phyloP scores from a whole-genome alignment of 139 green algal genomes.

The Nannochloris sp. region DNA sequence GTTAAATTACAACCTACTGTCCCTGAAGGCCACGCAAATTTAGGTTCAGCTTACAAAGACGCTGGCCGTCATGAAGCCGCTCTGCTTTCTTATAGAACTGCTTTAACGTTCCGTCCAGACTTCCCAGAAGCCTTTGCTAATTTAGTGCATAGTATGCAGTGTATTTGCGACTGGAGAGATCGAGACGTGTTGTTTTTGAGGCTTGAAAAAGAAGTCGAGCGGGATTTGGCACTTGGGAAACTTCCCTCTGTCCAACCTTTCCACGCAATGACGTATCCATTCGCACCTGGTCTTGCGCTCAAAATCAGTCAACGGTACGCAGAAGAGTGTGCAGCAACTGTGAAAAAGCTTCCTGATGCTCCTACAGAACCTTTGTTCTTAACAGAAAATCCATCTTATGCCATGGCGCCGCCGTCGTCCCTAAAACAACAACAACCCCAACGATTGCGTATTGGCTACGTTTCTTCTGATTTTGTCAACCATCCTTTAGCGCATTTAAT shows the following conservation, averaged over 20 bases:
- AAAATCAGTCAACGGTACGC: constrained; percentile 54
- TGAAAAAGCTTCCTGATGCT: constrained; percentile 6
- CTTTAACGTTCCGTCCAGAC: constrained; percentile 56
- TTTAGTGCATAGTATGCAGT: constrained; percentile 76
- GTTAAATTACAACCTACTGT: constrained; percentile 54
- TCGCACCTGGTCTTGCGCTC: constrained; percentile 58
- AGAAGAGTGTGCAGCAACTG: constrained; percentile 4
- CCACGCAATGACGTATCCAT: constrained; percentile 86
- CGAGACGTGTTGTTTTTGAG: constrained; percentile 48
- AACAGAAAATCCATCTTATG: constrained; percentile 13
- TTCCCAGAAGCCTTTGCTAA: constrained; percentile 81
- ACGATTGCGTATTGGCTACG: constrained; percentile 61
- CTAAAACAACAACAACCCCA: constrained; percentile 34
- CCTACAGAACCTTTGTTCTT: no score
- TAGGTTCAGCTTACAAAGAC: constrained; percentile 74
- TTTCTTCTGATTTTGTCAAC: constrained; percentile 87
- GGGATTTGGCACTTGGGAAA: constrained; percentile 46
- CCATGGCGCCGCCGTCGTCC: constrained; percentile 31
- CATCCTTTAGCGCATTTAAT: constrained; percentile 89
- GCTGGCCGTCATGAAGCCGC: constrained; percentile 60
- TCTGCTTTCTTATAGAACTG: constrained; percentile 59
- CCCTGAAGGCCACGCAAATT: constrained; percentile 65
- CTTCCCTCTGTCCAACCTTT: constrained; percentile 85
- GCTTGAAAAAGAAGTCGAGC: constrained; percentile 40
- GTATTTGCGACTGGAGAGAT: constrained; percentile 81